phyloP scores from a whole-genome alignment of 2,329 filamentous ascomycete genomes.

The Colletotrichum navitas region DNA sequence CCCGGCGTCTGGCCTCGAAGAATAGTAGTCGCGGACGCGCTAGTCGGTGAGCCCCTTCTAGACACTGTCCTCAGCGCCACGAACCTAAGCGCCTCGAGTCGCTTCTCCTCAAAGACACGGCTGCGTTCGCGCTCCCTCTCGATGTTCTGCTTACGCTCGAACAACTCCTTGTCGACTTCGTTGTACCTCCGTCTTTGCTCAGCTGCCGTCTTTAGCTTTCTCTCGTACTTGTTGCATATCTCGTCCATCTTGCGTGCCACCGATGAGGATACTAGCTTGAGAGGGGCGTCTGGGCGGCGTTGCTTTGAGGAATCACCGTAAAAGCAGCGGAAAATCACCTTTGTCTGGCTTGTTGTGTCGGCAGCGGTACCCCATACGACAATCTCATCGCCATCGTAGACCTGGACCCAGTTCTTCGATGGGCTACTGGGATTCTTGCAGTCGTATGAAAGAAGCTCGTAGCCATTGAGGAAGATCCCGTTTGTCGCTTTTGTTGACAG shows the following conservation, averaged over 20 bases:
- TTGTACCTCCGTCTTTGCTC: constrained; percentile 57
- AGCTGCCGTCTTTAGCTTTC: constrained; percentile 55
- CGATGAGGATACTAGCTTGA: constrained; percentile 54
- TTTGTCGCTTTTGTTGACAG: constrained; percentile 83
- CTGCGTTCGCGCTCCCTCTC: constrained; percentile 64
- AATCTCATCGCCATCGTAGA: constrained; percentile 83
- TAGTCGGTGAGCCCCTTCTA: constrained; percentile 41
- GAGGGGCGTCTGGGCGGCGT: constrained; percentile 53
- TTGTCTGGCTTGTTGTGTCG: constrained; percentile 54
- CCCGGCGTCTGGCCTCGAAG: constrained; percentile 31
- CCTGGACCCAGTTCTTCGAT: constrained; percentile 73
- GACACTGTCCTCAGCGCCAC: constrained; percentile 46
- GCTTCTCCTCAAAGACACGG: constrained; percentile 61
- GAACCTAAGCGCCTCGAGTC: constrained; percentile 60
- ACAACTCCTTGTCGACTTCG: constrained; percentile 60
- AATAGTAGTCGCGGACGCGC: constrained; percentile 37
- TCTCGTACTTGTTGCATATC: constrained; percentile 61
- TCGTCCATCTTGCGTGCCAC: constrained; percentile 62
- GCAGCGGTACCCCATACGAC: constrained; percentile 73
- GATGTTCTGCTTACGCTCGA: constrained; percentile 56
- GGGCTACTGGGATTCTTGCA: constrained; percentile 65
- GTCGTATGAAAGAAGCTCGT: constrained; percentile 70
- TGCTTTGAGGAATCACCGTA: constrained; percentile 67
- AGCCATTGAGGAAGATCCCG: constrained; percentile 83
- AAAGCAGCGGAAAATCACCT: constrained; percentile 65